These are phyloP conservation scores for Aureobasidium vineae DNA, from an alignment of 2,329 filamentous ascomycete species.

Conservation along the genomic window DNA sequence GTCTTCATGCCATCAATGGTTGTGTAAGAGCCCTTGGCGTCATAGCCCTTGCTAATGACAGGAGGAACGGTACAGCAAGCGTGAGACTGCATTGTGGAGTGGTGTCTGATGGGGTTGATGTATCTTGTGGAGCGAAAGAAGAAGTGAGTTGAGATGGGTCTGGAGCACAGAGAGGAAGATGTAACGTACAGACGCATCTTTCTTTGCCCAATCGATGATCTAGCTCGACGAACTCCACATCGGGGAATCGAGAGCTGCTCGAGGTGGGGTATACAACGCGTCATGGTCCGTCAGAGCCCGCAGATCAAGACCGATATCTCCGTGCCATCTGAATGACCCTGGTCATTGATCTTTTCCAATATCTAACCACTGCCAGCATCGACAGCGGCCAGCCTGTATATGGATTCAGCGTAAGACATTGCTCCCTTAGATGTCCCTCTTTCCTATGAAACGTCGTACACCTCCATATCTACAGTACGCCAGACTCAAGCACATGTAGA, in stretches of 20 bases:
- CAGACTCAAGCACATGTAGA: neutral
- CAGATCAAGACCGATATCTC: neutral
- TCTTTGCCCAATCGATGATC: neutral
- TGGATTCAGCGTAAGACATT: too few species aligned
- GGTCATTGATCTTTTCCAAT: neutral
- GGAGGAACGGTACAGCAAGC: slow-evolving; percentile 53
- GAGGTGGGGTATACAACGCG: slow-evolving; percentile 6
- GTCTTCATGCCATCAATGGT: slow-evolving; percentile 62
- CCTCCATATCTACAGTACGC: too few species aligned
- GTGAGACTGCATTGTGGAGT: slow-evolving; percentile 34
- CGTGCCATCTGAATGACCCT: neutral
- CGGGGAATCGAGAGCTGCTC: slow-evolving; percentile 5
- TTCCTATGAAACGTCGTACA: too few species aligned
- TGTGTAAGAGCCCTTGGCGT: slow-evolving; percentile 59
- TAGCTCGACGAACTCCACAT: neutral
- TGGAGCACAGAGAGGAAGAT: neutral
- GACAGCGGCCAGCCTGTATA: too few species aligned
- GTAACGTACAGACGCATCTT: neutral
- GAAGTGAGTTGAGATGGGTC: neutral
- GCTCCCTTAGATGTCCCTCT: too few species aligned
- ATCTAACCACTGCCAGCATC: too few species aligned
- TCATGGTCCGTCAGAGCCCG: slow-evolving; percentile 5
- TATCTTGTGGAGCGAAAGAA: neutral
- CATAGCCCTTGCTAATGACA: slow-evolving; percentile 51
- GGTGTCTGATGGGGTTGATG: neutral